phyloP scores from a whole-genome alignment of 1,284 basidiomycete genomes.

The Rhodotorula sp. region DNA sequence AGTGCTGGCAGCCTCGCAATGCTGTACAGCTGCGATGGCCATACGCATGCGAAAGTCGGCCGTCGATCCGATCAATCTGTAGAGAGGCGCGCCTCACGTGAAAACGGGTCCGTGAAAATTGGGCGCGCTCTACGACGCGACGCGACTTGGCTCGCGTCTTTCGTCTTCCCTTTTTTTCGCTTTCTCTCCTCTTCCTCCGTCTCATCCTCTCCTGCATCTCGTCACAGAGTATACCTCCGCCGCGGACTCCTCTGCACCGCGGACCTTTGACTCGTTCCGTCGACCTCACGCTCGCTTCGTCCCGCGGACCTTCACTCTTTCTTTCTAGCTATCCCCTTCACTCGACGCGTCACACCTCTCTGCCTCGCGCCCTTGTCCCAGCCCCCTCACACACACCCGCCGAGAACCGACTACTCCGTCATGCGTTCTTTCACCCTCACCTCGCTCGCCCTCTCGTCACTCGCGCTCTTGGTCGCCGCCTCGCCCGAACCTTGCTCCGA shows the following conservation, averaged over 20 bases:
- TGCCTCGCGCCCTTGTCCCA: background rate
- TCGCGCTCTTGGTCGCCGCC: slow-evolving; percentile 19
- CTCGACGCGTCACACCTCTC: too few relatives aligned
- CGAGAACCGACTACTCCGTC: background rate
- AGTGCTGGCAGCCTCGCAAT: too few relatives aligned
- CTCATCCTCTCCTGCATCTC: background rate
- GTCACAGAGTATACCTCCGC: too few relatives aligned
- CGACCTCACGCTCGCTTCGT: background rate
- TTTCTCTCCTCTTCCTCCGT: background rate
- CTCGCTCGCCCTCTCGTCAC: slow-evolving; percentile 19
- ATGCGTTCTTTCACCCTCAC: slow-evolving; percentile 20
- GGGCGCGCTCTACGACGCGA: background rate
- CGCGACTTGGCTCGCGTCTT: background rate
- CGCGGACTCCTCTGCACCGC: too few relatives aligned
- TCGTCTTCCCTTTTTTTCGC: too few relatives aligned
- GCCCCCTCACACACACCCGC: background rate
- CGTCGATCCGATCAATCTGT: too few relatives aligned
- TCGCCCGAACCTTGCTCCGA: slow-evolving; percentile 33
- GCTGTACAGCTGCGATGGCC: too few relatives aligned
- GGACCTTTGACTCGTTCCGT: background rate
- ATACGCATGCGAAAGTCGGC: too few relatives aligned
- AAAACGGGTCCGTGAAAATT: too few relatives aligned
- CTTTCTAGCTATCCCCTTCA: background rate
- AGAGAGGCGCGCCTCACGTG: too few relatives aligned
- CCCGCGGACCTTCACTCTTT: too few relatives aligned